A percentile compares a stretch with the other conserved stretches of the same genome.
phyloP scores from a whole-genome alignment of 176 grass and related monocot species.

The Oryza brachyantha region DNA sequence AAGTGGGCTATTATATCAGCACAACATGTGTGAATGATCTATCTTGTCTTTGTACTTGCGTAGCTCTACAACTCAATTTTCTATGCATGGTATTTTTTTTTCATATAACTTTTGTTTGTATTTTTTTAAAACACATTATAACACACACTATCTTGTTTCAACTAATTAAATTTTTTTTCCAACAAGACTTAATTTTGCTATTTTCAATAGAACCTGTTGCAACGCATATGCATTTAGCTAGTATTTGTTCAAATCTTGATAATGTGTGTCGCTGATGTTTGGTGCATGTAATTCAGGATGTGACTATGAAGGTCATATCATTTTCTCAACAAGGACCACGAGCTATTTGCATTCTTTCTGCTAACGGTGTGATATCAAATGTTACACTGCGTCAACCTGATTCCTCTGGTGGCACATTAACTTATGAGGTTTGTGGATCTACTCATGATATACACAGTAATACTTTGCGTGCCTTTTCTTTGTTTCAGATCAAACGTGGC shows the following conservation, averaged over 20 bases:
- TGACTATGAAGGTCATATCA: conserved; percentile 92
- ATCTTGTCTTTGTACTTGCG: too few relatives aligned
- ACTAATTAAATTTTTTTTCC: too few relatives aligned
- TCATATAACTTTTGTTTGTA: too few relatives aligned
- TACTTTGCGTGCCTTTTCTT: neutral
- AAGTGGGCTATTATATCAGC: too few relatives aligned
- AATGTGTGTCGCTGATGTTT: conserved; percentile 2
- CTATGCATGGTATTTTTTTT: too few relatives aligned
- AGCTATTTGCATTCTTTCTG: conserved; percentile 87
- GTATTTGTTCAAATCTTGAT: neutral
- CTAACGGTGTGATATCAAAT: conserved; percentile 85
- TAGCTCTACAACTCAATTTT: too few relatives aligned
- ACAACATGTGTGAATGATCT: too few relatives aligned
- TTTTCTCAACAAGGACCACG: conserved; percentile 83
- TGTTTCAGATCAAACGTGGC: neutral
- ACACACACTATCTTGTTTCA: too few relatives aligned
- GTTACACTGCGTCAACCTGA: conserved; percentile 89
- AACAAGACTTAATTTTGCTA: too few relatives aligned
- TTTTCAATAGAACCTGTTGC: too few relatives aligned
- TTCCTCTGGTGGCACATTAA: conserved; percentile 92
- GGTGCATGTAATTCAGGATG: conserved; percentile 55
- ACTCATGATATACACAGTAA: neutral
- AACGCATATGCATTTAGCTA: too few relatives aligned
- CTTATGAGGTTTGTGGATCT: conserved; percentile 73
- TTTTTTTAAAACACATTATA: too few relatives aligned